phyloP scores from a whole-genome alignment of 2,329 filamentous ascomycete species.

The Didymella pinodella region DNA sequence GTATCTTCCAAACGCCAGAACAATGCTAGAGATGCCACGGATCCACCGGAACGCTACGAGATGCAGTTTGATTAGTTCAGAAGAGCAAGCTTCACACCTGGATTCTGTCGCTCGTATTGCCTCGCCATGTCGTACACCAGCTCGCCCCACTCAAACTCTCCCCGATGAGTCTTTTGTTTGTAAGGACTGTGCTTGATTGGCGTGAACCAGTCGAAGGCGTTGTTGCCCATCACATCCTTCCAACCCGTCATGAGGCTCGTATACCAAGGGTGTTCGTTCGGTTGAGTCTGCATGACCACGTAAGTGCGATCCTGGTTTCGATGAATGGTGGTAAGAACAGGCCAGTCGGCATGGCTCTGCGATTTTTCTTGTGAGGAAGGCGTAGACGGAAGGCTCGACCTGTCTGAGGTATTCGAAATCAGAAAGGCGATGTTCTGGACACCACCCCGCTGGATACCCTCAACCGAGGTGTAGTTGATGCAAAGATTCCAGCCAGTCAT shows the following conservation, averaged over 20 bases:
- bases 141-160: conserved; percentile 73
- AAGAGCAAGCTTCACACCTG: conserved; percentile 29
- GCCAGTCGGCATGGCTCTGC: conserved; percentile 31
- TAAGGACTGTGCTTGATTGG: conserved; percentile 80
- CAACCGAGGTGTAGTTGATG: conserved; percentile 83
- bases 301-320: conserved; percentile 66
- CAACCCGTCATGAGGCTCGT: conserved; percentile 75
- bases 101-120: conserved; percentile 38
- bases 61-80: conserved; percentile 19
- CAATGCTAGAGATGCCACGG: conserved; percentile 19
- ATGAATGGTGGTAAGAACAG: conserved; percentile 32
- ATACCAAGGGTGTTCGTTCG: conserved; percentile 87
- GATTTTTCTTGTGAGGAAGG: conserved; percentile 21
- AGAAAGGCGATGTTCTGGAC: conserved; percentile 77
- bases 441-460: conserved; percentile 70
- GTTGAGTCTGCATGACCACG: conserved; percentile 76
- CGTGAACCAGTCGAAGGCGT: conserved; percentile 77
- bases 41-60: neutral
- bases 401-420: conserved; percentile 28
- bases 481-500: conserved; percentile 75
- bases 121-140: conserved; percentile 57
- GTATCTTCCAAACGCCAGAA: conserved; percentile 35
- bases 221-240: conserved; percentile 78
- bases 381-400: conserved; percentile 23
- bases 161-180: conserved; percentile 69